Conservation (phyloP, 495 filamentous ascomycete genomes). For the Penicillium bovifimosum region DNA sequence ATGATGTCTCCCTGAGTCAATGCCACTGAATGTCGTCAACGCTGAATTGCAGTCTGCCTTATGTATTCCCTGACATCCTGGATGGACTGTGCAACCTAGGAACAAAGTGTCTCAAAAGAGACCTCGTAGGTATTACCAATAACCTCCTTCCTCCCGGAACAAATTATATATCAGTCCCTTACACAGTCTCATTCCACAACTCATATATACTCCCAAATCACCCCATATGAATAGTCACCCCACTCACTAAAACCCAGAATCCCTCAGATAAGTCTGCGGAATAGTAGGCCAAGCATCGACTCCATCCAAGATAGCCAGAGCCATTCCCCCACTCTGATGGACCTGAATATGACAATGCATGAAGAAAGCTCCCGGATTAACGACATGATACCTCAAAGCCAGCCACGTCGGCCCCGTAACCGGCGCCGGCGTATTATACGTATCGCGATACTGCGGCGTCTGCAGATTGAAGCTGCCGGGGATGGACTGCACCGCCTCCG, state of each 20-base stretch:
- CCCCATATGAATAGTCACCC: too few relatives aligned
- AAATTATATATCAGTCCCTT: too few relatives aligned
- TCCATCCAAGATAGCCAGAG: slow-evolving; percentile 50
- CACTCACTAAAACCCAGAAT: slow-evolving; percentile 13
- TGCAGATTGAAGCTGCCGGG: slow-evolving; percentile 51
- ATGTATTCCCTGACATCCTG: too few relatives aligned
- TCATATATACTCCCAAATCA: neutral
- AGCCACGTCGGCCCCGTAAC: slow-evolving; percentile 41
- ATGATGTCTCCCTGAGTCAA: too few relatives aligned
- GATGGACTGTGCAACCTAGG: too few relatives aligned
- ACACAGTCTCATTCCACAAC: neutral
- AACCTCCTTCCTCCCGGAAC: too few relatives aligned
- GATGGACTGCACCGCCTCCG: slow-evolving; percentile 42
- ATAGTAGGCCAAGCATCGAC: slow-evolving; percentile 50
- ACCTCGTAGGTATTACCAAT: too few relatives aligned
- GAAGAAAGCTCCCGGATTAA: slow-evolving; percentile 53
- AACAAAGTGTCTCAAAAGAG: too few relatives aligned
- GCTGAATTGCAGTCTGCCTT: too few relatives aligned
- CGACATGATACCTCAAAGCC: slow-evolving; percentile 51
- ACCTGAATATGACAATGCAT: slow-evolving; percentile 59
- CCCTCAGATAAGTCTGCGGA: slow-evolving; percentile 23
- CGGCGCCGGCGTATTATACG: slow-evolving; percentile 35
- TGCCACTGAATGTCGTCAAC: too few relatives aligned
- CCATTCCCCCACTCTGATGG: slow-evolving; percentile 54
- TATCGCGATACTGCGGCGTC: slow-evolving; percentile 49